These are phyloP conservation scores for Populus deltoides DNA, from an alignment of 345 rosid species.

Conservation along the genomic window DNA sequence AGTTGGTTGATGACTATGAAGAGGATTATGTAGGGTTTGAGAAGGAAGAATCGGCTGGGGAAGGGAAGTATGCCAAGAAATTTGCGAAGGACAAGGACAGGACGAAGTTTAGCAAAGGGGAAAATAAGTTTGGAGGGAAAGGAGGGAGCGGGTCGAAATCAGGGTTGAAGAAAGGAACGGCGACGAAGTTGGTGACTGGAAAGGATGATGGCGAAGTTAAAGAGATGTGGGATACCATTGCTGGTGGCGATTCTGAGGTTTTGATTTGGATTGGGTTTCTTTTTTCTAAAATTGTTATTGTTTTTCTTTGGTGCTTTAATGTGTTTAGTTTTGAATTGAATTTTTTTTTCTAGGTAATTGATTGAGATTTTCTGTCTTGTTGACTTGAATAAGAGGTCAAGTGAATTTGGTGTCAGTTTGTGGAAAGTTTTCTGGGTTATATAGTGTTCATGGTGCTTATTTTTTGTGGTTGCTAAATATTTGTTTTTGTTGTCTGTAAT, in stretches of 20 bases:
- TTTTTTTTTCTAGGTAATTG: not conserved
- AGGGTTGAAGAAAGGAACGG: slow-evolving; percentile 28
- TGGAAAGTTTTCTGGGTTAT: not conserved
- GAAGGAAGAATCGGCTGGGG: slow-evolving; percentile 36
- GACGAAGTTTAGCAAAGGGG: slow-evolving; percentile 41
- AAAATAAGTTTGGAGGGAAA: slow-evolving; percentile 43
- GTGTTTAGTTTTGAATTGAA: slow-evolving; percentile 8
- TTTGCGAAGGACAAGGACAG: slow-evolving; percentile 53
- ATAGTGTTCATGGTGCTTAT: not conserved
- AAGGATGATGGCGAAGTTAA: slow-evolving; percentile 67
- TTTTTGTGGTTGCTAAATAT: not conserved
- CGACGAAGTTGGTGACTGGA: slow-evolving; percentile 28
- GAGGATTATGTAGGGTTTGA: slow-evolving; percentile 33
- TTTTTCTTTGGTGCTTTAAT: not conserved
- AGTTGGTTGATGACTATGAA: slow-evolving; percentile 57
- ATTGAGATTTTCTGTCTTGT: not conserved
- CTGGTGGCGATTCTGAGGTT: slow-evolving; percentile 86
- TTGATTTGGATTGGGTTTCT: not conserved
- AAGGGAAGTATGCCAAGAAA: slow-evolving; percentile 57
- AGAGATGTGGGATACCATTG: slow-evolving; percentile 97
- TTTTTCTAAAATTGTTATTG: not conserved
- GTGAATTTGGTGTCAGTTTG: not conserved
- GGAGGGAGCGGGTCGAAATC: slow-evolving; percentile 36
- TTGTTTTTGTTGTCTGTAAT: not conserved
- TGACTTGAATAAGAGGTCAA: not conserved